Conservation (phyloP, 1,139 yeast species). For the Kluyveromyces sp. region DNA sequence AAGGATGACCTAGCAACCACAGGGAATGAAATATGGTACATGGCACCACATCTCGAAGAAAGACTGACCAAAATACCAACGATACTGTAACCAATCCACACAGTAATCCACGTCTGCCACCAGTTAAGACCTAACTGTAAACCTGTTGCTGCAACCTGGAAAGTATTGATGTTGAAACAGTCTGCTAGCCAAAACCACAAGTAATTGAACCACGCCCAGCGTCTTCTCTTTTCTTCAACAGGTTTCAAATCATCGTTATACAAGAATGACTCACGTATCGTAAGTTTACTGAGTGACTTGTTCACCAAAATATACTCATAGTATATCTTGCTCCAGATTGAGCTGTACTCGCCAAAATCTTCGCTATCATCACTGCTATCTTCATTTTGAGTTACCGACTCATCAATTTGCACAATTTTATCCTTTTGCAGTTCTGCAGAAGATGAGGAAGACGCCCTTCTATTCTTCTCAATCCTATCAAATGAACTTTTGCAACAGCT, state of each 20-base stretch:
- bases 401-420: background rate
- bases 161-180: slow-evolving; percentile 78
- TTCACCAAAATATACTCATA: slow-evolving; percentile 22
- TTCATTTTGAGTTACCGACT: background rate
- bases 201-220: slow-evolving; percentile 77
- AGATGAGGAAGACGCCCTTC: no score
- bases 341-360: slow-evolving; percentile 10
- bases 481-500: background rate
- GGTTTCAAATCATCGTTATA: slow-evolving; percentile 72
- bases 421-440: slow-evolving; percentile 1
- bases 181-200: slow-evolving; percentile 82
- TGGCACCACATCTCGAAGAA: slow-evolving; percentile 64
- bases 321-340: slow-evolving; percentile 20
- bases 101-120: slow-evolving; percentile 88
- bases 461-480: no score
- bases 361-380: background rate
- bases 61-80: slow-evolving; percentile 56
- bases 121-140: slow-evolving; percentile 65
- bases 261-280: slow-evolving; percentile 44
- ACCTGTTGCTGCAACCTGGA: slow-evolving; percentile 88
- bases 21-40: slow-evolving; percentile 72
- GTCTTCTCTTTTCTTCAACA: slow-evolving; percentile 52
- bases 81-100: slow-evolving; percentile 63
- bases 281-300: slow-evolving; percentile 6
- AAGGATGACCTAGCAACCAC: slow-evolving; percentile 65